A percentile compares a stretch with the other conserved stretches of the same genome.
Conservation (phyloP, 2,329 filamentous ascomycete genomes). For the Chaetomium sp. region DNA sequence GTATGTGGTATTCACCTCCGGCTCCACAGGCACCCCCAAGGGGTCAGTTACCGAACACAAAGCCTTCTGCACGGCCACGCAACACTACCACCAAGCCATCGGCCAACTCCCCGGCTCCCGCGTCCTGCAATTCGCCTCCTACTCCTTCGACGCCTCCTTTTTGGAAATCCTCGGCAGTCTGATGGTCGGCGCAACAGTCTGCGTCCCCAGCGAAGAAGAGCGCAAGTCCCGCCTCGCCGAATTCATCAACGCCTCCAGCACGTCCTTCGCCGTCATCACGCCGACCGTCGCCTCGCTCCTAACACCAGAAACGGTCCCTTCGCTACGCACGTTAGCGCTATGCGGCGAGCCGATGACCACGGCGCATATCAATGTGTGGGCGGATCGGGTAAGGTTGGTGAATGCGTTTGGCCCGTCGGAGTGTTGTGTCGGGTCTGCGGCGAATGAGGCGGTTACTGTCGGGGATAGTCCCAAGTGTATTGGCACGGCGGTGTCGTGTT, state of each 20-base stretch:
- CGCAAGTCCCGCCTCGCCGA: slow-evolving; percentile 31
- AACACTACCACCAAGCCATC: slow-evolving; percentile 4
- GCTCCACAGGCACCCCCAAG: slow-evolving; percentile 43
- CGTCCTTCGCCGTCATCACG: slow-evolving; percentile 20
- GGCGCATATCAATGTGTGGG: slow-evolving; percentile 20
- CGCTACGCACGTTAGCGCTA: slow-evolving; percentile 14
- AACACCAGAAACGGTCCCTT: slow-evolving; percentile 12
- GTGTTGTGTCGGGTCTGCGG: slow-evolving; percentile 38
- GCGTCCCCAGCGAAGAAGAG: slow-evolving; percentile 33
- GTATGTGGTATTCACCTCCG: slow-evolving; percentile 38
- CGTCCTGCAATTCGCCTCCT: slow-evolving; percentile 11
- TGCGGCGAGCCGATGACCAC: slow-evolving; percentile 19
- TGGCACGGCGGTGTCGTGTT: slow-evolving; percentile 35
- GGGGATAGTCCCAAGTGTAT: slow-evolving; percentile 28
- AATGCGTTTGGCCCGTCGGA: slow-evolving; percentile 45
- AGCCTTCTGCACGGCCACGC: slow-evolving; percentile 7
- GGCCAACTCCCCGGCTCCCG: background rate
- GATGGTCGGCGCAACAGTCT: slow-evolving; percentile 27
- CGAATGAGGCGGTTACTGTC: slow-evolving; percentile 14
- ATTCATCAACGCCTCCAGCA: slow-evolving; percentile 17
- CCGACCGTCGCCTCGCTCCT: slow-evolving; percentile 23
- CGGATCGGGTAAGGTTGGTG: slow-evolving; percentile 45
- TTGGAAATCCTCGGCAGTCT: slow-evolving; percentile 34
- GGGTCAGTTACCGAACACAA: slow-evolving; percentile 16
- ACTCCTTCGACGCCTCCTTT: slow-evolving; percentile 22